phyloP scores from a whole-genome alignment of 2,329 filamentous ascomycete genomes.

The Aphanoascus verrucosus region DNA sequence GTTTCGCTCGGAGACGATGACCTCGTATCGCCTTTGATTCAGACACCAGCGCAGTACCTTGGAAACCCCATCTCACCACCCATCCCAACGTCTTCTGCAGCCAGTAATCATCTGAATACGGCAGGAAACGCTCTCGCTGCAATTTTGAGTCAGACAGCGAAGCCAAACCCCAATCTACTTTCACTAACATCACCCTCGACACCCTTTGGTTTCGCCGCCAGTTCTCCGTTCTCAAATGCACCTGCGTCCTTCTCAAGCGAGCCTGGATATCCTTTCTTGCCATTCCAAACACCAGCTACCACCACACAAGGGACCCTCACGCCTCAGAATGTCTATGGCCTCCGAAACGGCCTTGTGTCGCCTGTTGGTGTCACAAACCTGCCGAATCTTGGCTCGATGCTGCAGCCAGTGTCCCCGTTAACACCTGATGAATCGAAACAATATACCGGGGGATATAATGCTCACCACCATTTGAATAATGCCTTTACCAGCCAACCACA shows the following conservation, averaged over 20 bases:
- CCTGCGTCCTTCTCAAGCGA: constrained; percentile 45
- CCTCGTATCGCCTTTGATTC: constrained; percentile 50
- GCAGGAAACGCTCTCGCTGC: constrained; percentile 53
- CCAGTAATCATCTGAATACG: constrained; percentile 55
- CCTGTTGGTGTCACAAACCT: constrained; percentile 46
- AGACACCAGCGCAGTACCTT: constrained; percentile 60
- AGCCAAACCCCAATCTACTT: constrained; percentile 43
- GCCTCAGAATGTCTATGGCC: constrained; percentile 35
- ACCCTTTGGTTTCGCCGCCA: constrained; percentile 48
- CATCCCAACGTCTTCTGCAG: constrained; percentile 65
- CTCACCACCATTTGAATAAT: constrained; percentile 16
- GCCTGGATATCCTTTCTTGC: constrained; percentile 57
- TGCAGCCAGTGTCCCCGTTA: constrained; percentile 54
- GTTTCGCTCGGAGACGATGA: constrained; percentile 72
- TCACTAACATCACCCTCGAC: constrained; percentile 64
- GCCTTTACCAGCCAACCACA: constrained; percentile 21
- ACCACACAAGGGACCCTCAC: constrained; percentile 35
- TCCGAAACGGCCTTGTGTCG: constrained; percentile 40
- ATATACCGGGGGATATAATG: constrained; percentile 23
- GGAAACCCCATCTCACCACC: constrained; percentile 74
- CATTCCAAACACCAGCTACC: constrained; percentile 50
- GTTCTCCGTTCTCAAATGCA: constrained; percentile 22
- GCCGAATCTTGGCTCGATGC: constrained; percentile 37
- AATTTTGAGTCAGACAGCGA: constrained; percentile 48
- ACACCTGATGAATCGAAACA: constrained; percentile 41